phyloP scores from a whole-genome alignment of 345 rosid species.

The Eucalyptus cloeziana region DNA sequence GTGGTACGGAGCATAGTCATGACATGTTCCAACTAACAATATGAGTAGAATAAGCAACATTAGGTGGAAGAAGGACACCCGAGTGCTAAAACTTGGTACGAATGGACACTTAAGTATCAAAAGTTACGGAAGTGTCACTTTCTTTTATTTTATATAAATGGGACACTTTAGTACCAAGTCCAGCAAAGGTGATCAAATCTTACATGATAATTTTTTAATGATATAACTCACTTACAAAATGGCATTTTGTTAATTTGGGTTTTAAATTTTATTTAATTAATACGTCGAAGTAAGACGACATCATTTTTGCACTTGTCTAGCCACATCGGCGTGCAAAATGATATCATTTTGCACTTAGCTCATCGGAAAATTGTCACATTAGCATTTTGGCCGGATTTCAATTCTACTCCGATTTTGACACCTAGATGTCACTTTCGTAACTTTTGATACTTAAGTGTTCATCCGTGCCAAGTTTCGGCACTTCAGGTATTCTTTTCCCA shows the following conservation, averaged over 20 bases:
- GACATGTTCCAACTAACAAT: no score
- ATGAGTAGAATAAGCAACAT: no score
- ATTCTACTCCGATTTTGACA: rapidly evolving
- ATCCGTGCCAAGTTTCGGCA: rapidly evolving
- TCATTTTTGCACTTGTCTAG: rapidly evolving
- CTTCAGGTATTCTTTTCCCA: rapidly evolving
- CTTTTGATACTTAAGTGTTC: rapidly evolving
- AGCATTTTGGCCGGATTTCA: rapidly evolving
- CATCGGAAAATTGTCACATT: rapidly evolving
- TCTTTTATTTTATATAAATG: no score
- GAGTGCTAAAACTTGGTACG: no score
- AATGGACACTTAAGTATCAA: rapidly evolving
- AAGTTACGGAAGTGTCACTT: no score
- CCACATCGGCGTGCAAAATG: rapidly evolving
- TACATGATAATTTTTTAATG: rapidly evolving
- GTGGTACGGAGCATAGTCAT: no score
- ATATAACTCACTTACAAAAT: rapidly evolving
- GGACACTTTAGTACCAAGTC: no score
- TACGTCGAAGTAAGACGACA: rapidly evolving
- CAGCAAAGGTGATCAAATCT: rapidly evolving
- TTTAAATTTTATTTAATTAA: no score
- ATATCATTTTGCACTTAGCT: rapidly evolving
- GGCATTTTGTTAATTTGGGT: rapidly evolving
- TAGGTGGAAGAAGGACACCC: rapidly evolving
- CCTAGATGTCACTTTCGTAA: rapidly evolving